Conservation (phyloP, 352 stramenopile species). For the Globisporangium mamillatum region DNA sequence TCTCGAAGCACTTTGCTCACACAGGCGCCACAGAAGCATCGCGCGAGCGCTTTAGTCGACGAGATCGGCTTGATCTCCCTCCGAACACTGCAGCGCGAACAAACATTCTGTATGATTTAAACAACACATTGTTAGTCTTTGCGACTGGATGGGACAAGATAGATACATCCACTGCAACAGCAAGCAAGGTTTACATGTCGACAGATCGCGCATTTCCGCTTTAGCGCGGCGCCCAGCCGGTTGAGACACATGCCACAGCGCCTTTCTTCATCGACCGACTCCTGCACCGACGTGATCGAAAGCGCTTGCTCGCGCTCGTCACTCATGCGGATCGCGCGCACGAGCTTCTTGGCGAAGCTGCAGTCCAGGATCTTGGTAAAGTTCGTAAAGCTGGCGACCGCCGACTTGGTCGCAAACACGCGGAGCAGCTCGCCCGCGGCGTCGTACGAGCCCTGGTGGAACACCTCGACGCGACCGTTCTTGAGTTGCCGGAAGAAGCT, state of each 20-base stretch:
- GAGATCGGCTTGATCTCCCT: constrained; percentile 42
- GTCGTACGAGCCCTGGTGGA: constrained; percentile 59
- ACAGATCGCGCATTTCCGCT: constrained; percentile 51
- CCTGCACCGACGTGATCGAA: constrained; percentile 31
- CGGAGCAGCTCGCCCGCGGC: constrained; percentile 42
- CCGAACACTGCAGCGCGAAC: constrained; percentile 42
- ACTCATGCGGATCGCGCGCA: constrained; percentile 32
- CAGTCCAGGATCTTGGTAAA: constrained; percentile 43
- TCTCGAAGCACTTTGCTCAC: constrained; percentile 47
- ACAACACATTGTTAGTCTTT: background rate
- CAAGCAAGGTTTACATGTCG: constrained; percentile 24
- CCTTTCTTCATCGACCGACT: constrained; percentile 29
- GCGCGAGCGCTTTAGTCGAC: constrained; percentile 18
- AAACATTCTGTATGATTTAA: constrained; percentile 19
- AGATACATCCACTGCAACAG: background rate
- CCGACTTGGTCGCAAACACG: constrained; percentile 42
- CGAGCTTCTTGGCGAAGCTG: constrained; percentile 61
- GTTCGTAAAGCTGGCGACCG: constrained; percentile 39
- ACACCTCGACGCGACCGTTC: constrained; percentile 55
- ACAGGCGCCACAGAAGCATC: constrained; percentile 64
- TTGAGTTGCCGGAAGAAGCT: constrained; percentile 65
- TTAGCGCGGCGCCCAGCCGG: constrained; percentile 18
- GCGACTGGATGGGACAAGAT: background rate
- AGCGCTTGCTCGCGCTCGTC: constrained; percentile 28
- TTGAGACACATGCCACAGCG: constrained; percentile 57